Evolutionary conservation across 768 basidiomycete genomes (phyloP), one percentile per base, ranked within the genome.

Genomic region (Psilocybe cubensis): DNA sequence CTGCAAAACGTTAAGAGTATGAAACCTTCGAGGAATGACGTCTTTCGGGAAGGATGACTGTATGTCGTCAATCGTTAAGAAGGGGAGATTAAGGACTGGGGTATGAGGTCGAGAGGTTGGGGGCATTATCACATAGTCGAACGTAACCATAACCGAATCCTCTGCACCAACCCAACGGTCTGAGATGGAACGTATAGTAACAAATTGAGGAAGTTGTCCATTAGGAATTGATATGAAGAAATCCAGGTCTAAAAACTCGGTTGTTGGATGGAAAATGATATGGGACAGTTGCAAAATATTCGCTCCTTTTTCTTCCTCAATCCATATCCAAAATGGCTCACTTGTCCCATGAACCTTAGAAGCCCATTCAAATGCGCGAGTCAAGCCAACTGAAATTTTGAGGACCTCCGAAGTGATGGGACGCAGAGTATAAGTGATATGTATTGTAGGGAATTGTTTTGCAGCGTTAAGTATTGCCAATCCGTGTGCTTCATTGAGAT

Each of bases 281-380:
- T 90, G 86, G 0, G 86, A 76, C 52, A 90, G 80, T 67, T 96
- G 95, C 10, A 95, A 81, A 65, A 98, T 96, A 33, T 82, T 81
- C n/a, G 82, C 61, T n/a, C 86, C 89, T 29, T 89, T 82, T 33
- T 88, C 80, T 65, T 96, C 94, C 74, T 98, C 95, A 2, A 97
- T 76, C 97, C 97, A 98, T 27, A 99, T 71, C 88, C 93, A 98
- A 74, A 98, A 98, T 1, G 93, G 89, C 70, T 98, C 94, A 1
- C 78, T 76, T 10, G 75, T 77, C 0, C 89, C 91, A 64, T 97
- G 95, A 2, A 88, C 64, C 69, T 84, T 90, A 23, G 75, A 64
- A 62, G 79, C 89, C 96, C 97, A 98, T 12, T 81, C 81, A 72
- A 98, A 99, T 6, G 80, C 73, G 23, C 85, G 84, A 14, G 74